phyloP scores from a whole-genome alignment of 2,329 filamentous ascomycete genomes.

The Onygenales sp. region DNA sequence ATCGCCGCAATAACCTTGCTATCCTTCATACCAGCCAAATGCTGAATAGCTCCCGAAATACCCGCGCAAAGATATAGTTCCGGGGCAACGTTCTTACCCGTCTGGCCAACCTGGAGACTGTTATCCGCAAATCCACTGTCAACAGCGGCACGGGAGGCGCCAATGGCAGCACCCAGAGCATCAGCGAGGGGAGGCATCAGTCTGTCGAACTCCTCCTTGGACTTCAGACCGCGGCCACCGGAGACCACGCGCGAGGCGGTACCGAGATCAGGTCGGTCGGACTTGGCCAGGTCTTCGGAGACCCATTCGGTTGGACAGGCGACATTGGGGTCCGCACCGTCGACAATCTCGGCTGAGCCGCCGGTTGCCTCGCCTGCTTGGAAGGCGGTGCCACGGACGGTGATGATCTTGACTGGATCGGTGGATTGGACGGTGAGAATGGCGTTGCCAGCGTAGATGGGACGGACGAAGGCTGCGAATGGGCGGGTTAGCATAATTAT shows the following conservation, averaged over 20 bases:
- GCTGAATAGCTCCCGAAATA: constrained; percentile 95
- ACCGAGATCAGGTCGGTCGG: constrained; percentile 83
- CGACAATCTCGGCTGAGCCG: constrained; percentile 66
- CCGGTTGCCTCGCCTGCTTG: constrained; percentile 60
- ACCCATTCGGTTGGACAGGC: constrained; percentile 75
- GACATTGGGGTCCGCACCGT: constrained; percentile 73
- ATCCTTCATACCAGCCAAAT: constrained; percentile 98
- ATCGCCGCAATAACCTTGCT: constrained; percentile 99
- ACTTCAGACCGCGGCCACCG: constrained; percentile 89
- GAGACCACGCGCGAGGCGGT: constrained; percentile 88
- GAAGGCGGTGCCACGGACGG: constrained; percentile 89
- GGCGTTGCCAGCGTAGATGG: constrained; percentile 95
- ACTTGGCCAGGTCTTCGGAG: constrained; percentile 85
- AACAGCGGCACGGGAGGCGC: constrained; percentile 87
- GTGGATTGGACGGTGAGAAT: constrained; percentile 90
- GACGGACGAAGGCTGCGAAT: constrained; percentile 67
- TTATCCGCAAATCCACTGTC: constrained; percentile 98
- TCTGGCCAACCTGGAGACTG: constrained; percentile 95
- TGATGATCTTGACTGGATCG: constrained; percentile 79
- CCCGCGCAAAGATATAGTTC: constrained; percentile 92
- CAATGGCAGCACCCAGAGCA: constrained; percentile 86
- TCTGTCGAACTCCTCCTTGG: constrained; percentile 92
- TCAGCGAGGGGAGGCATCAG: constrained; percentile 90
- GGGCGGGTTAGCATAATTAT: background rate
- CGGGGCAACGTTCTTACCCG: constrained; percentile 95